phyloP scores from a whole-genome alignment of 2,329 filamentous ascomycete genomes.

The Chaetomium olivaceum region DNA sequence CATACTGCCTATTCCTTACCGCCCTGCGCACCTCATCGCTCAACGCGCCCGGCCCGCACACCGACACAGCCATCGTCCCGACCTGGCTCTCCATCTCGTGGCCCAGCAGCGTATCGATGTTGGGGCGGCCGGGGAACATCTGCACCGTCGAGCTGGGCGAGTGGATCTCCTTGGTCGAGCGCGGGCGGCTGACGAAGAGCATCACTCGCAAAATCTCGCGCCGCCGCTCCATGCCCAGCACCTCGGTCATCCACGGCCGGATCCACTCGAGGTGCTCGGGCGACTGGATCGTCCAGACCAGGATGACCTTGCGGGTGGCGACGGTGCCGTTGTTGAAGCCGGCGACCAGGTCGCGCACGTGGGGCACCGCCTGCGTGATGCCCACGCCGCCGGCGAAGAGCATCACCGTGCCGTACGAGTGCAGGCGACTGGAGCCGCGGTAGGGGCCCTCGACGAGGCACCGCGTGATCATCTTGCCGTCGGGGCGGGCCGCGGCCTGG shows the following conservation, averaged over 20 bases:
- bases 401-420: constrained; percentile 76
- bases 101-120: constrained; percentile 69
- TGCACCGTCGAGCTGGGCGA: constrained; percentile 75
- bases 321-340: constrained; percentile 69
- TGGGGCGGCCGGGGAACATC: constrained; percentile 80
- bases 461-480: constrained; percentile 61
- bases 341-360: constrained; percentile 69
- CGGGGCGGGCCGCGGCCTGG: constrained; percentile 61
- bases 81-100: constrained; percentile 74
- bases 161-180: constrained; percentile 78
- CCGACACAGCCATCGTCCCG: constrained; percentile 71
- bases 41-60: constrained; percentile 72
- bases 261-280: constrained; percentile 84
- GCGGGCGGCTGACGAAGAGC: constrained; percentile 73
- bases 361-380: constrained; percentile 76
- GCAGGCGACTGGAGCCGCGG: constrained; percentile 68
- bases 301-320: constrained; percentile 68
- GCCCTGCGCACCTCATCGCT: constrained; percentile 73
- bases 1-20: constrained; percentile 63
- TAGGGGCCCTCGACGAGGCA: constrained; percentile 78
- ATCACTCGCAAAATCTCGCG: constrained; percentile 74
- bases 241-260: constrained; percentile 79
- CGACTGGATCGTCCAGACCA: constrained; percentile 78
- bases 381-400: constrained; percentile 80
- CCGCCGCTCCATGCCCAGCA: constrained; percentile 71